Evolutionary conservation across 129 eudicot genomes (phyloP).

Genomic region (Mikania micrantha): DNA sequence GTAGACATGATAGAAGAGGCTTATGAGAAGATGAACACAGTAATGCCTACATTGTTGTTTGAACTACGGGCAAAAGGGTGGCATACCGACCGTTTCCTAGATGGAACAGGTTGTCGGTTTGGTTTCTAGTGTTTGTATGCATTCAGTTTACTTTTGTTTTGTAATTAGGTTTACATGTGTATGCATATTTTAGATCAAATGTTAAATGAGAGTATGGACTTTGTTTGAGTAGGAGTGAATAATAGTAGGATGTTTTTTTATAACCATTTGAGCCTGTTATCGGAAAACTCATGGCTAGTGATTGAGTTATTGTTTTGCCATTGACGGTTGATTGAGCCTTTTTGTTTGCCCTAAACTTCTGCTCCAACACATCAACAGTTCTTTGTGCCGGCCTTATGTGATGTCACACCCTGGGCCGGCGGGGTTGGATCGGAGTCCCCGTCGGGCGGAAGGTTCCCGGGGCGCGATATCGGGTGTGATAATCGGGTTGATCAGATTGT

Average conservation of each 20-base stretch:
- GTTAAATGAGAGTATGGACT: neutral
- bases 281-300: too few species aligned
- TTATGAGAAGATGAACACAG: constrained; percentile 57
- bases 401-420: too few species aligned
- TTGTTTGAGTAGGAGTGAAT: neutral
- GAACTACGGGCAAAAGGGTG: constrained; percentile 77
- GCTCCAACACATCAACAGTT: neutral
- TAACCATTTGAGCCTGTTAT: too few species aligned
- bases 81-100: constrained; percentile 97
- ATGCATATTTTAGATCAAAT: constrained; percentile 4
- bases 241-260: neutral
- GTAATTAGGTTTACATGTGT: constrained; percentile 15
- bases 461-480: too few species aligned
- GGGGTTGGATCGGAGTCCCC: too few species aligned
- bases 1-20: constrained; percentile 49
- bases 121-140: constrained; percentile 14
- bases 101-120: constrained; percentile 76
- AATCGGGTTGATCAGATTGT: too few species aligned
- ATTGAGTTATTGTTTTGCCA: too few species aligned
- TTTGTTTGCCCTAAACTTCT: too few species aligned
- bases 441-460: too few species aligned
- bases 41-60: constrained; percentile 46
- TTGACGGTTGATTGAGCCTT: too few species aligned
- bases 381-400: neutral
- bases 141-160: neutral